These are phyloP conservation scores for Pseudoperonospora humuli DNA, from an alignment of 352 stramenopile genomes.

Conservation along the genomic window DNA sequence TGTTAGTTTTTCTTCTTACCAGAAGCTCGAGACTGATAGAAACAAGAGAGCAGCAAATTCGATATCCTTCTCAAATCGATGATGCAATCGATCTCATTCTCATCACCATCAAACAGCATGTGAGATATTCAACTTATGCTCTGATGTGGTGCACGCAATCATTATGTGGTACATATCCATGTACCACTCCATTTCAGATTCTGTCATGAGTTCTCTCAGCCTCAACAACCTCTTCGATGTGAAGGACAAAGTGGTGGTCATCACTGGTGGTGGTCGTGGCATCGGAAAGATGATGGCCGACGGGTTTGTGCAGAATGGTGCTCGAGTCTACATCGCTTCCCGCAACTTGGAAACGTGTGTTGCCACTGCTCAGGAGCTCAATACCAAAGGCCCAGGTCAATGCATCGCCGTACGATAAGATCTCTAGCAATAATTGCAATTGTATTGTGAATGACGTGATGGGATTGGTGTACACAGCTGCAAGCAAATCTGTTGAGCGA, in stretches of 20 bases:
- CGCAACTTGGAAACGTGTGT: constrained; percentile 76
- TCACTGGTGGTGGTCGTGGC: constrained; percentile 90
- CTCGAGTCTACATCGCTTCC: constrained; percentile 91
- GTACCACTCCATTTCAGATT: no score
- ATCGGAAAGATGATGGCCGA: constrained; percentile 95
- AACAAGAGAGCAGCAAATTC: no score
- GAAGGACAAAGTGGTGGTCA: constrained; percentile 75
- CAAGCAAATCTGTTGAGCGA: constrained; percentile 31
- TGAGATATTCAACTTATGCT: no score
- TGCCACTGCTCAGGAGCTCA: constrained; percentile 64
- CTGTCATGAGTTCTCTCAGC: constrained; percentile 17
- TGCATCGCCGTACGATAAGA: constrained; percentile 42
- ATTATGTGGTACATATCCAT: no score
- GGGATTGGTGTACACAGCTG: constrained; percentile 10
- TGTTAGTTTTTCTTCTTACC: no score
- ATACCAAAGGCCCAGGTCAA: constrained; percentile 39
- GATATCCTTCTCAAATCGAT: no score
- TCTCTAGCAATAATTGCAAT: not conserved
- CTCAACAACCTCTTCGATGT: constrained; percentile 28
- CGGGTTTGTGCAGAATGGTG: constrained; percentile 87
- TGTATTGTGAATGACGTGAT: not conserved
- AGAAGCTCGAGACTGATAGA: no score
- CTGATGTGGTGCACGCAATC: no score
- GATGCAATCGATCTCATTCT: no score
- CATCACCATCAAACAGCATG: no score